These are phyloP conservation scores for Candolleomyces eurysporus DNA, from an alignment of 768 basidiomycete species.

Conservation along the genomic window DNA sequence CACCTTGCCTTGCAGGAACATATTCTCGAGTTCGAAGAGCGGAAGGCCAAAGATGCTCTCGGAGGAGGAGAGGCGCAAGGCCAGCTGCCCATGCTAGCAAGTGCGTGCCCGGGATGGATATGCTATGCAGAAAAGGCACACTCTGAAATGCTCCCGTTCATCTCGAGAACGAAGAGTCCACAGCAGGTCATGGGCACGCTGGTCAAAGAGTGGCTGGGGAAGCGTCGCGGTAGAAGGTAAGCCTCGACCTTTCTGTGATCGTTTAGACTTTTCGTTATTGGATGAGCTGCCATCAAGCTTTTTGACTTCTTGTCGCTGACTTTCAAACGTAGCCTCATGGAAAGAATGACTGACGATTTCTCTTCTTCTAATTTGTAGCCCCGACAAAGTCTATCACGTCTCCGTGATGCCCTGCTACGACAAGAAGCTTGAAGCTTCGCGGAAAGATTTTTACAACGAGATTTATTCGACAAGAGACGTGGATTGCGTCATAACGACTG, in stretches of 20 bases:
- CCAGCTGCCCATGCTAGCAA: slow-evolving; percentile 85
- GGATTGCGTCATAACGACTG: slow-evolving; percentile 96
- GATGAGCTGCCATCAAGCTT: not conserved
- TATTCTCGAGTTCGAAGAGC: slow-evolving; percentile 74
- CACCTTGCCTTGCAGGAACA: slow-evolving; percentile 85
- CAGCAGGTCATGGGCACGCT: slow-evolving; percentile 93
- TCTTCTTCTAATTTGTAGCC: slow-evolving; percentile 41
- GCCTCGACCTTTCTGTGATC: not conserved
- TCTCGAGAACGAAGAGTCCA: slow-evolving; percentile 85
- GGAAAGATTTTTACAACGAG: slow-evolving; percentile 88
- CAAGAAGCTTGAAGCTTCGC: slow-evolving; percentile 97
- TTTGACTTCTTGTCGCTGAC: not conserved
- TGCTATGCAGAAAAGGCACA: slow-evolving; percentile 99
- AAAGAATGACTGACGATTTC: not conserved
- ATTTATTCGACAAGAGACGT: slow-evolving; percentile 85
- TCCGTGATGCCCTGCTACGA: slow-evolving; percentile 99
- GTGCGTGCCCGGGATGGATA: slow-evolving; percentile 98
- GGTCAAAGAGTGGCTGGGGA: slow-evolving; percentile 85
- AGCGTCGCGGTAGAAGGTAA: slow-evolving; percentile 64
- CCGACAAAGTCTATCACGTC: slow-evolving; percentile 90
- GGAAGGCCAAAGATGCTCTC: slow-evolving; percentile 36
- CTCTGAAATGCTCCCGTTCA: slow-evolving; percentile 88
- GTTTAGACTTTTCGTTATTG: not conserved
- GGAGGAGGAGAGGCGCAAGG: slow-evolving; percentile 20
- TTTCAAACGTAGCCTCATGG: too few species aligned